A percentile compares a stretch with the other conserved stretches of the same genome.
Conservation (phyloP, 1,284 basidiomycete genomes). For the Rhodotorula glutinis region DNA sequence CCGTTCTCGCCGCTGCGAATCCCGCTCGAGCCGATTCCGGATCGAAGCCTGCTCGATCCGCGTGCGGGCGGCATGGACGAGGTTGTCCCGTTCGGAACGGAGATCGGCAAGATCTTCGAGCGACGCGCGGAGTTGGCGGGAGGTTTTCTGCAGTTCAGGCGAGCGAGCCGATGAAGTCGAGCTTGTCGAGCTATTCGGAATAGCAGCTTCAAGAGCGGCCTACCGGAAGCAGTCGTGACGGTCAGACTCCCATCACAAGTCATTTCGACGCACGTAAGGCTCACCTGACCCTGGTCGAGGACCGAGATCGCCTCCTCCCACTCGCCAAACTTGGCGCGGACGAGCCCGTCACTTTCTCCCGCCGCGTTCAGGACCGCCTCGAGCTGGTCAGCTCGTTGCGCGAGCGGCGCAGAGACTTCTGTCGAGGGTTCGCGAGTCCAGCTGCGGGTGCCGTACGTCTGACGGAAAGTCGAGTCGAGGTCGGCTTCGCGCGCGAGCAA, state of each 20-base stretch:
- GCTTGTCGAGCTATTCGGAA: neutral
- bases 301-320: constrained; percentile 73
- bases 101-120: constrained; percentile 79
- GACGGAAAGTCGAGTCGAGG: constrained; percentile 66
- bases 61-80: constrained; percentile 65
- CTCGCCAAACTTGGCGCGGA: constrained; percentile 77
- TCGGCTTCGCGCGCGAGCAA: constrained; percentile 83
- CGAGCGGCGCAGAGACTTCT: constrained; percentile 71
- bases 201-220: neutral
- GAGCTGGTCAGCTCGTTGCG: constrained; percentile 68
- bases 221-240: neutral
- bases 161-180: neutral
- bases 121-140: constrained; percentile 65
- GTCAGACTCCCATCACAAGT: too few species aligned
- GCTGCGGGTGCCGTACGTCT: constrained; percentile 54
- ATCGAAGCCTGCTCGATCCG: constrained; percentile 73
- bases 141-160: constrained; percentile 1
- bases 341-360: constrained; percentile 66
- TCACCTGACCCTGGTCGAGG: constrained; percentile 50
- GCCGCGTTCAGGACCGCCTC: constrained; percentile 70
- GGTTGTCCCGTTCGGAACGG: constrained; percentile 59
- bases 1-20: constrained; percentile 53
- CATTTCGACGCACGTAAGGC: constrained; percentile 45
- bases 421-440: constrained; percentile 64
- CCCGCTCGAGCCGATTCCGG: constrained; percentile 63